Conservation (phyloP, 2,329 filamentous ascomycete species). For the Juglanconis juglandina region DNA sequence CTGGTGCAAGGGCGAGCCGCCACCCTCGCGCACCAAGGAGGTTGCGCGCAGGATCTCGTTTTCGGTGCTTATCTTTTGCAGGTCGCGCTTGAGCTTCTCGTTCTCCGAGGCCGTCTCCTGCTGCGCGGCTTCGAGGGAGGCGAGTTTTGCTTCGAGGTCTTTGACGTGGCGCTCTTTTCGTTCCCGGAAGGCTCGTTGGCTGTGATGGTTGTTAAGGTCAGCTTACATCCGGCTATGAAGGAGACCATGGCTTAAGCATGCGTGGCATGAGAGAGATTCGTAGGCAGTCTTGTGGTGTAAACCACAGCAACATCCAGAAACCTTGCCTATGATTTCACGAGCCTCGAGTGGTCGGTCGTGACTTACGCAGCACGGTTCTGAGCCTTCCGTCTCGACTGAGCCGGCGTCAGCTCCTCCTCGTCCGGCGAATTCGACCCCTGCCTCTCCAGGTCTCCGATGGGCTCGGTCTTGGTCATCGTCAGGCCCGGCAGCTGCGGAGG, state of each 20-base stretch:
- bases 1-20: constrained; percentile 40
- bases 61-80: constrained; percentile 81
- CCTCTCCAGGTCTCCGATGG: constrained; percentile 27
- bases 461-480: constrained; percentile 37
- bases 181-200: constrained; percentile 93
- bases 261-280: too few relatives aligned
- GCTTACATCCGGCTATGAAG: neutral
- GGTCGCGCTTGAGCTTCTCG: constrained; percentile 76
- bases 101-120: constrained; percentile 75
- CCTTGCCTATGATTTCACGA: neutral
- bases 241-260: neutral
- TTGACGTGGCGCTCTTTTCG: constrained; percentile 89
- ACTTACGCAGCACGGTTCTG: constrained; percentile 62
- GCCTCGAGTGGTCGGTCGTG: neutral
- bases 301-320: neutral
- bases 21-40: constrained; percentile 41
- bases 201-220: constrained; percentile 34
- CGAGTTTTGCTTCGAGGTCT: constrained; percentile 84
- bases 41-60: constrained; percentile 91
- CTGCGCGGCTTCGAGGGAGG: constrained; percentile 70
- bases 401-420: constrained; percentile 51
- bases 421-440: constrained; percentile 54
- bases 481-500: constrained; percentile 27
- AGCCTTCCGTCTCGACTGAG: constrained; percentile 57
- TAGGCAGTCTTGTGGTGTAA: neutral